These are phyloP conservation scores for Ampelocalamus luodianensis DNA, from an alignment of 176 grass and related monocot species.

Conservation along the genomic window DNA sequence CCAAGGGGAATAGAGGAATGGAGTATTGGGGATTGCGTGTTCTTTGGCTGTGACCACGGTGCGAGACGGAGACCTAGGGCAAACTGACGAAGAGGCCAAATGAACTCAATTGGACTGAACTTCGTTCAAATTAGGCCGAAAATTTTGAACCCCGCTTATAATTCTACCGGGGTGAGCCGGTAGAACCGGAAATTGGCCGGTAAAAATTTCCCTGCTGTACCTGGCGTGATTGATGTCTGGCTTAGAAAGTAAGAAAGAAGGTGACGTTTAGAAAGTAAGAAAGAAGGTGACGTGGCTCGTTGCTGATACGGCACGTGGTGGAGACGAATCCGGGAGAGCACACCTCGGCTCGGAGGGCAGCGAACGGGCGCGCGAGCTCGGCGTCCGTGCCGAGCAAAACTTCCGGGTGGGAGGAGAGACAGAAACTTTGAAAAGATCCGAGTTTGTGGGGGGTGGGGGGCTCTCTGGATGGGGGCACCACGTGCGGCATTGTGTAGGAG, in stretches of 20 bases:
- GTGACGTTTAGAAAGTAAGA: constrained; percentile 32
- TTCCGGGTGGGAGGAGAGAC: constrained; percentile 58
- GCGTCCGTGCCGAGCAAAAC: constrained; percentile 47
- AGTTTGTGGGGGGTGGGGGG: constrained; percentile 42
- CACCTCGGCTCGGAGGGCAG: constrained; percentile 46
- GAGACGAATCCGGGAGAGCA: constrained; percentile 46
- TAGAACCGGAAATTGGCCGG: no score
- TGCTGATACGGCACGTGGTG: constrained; percentile 37
- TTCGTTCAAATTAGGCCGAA: no score
- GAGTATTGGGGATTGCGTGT: no score
- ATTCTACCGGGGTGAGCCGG: no score
- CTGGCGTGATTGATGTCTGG: neutral
- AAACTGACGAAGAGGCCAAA: no score
- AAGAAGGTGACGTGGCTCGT: constrained; percentile 34
- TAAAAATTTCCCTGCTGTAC: no score
- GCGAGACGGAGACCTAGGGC: no score
- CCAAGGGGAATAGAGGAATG: no score
- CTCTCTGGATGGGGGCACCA: constrained; percentile 65
- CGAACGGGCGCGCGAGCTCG: constrained; percentile 53
- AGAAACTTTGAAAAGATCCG: constrained; percentile 53
- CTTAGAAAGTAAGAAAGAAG: neutral
- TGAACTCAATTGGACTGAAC: no score
- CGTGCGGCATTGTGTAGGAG: constrained; percentile 56
- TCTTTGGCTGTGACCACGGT: no score
- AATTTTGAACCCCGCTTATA: no score